Base-by-base conservation (phyloP, 1,139 yeast genomes). In the Casaregolazyma lundiana region DNA sequence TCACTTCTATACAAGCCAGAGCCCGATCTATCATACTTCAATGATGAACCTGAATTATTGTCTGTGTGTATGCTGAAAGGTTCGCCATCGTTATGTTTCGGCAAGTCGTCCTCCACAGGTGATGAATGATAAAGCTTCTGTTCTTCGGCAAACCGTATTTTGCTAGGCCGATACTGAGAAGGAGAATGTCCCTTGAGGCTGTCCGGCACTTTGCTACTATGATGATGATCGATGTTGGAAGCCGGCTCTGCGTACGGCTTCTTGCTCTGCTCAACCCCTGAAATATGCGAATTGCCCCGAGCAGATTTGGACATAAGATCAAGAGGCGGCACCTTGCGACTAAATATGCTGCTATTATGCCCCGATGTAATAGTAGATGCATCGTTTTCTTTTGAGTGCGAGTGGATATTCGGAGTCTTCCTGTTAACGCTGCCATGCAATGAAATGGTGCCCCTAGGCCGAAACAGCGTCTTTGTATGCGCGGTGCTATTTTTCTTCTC, bases 191-290 rank as follows among this genome's bases (percentile, higher is more conserved):
- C 19, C 15, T 24, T 37, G 9, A 13, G n/a, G n/a, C n/a, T 11
- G 6, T 24, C 29, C 6, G 32, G n/a, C 32, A 26, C 11, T 26
- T 13, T 15, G 11, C 13, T 26, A 15, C 13, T 26, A 6, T 26
- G 32, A 15, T 15, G 32, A 13, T 13, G 32, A 5, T 26, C 32
- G n/a, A n/a, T n/a, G n/a, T n/a, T n/a, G n/a, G n/a, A n/a, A n/a
- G n/a, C n/a, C n/a, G n/a, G n/a, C 32, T 26, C 32, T 5, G 32
- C 8, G 21, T 36, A 32, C 15, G 43, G 38, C 15, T 29, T 45
- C 41, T 36, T 45, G 30, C 19, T 42, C 21, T 26, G 45, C 34
- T 43, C 38, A n/a, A 41, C 6, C n/a, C 39, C 44, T 4, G 37
- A 11, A n/a, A 36, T 30, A 3, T 30, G 37, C 7, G 36, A n/a